phyloP scores from a whole-genome alignment of 2,329 filamentous ascomycete genomes.

The Gaeumannomyces sp. region DNA sequence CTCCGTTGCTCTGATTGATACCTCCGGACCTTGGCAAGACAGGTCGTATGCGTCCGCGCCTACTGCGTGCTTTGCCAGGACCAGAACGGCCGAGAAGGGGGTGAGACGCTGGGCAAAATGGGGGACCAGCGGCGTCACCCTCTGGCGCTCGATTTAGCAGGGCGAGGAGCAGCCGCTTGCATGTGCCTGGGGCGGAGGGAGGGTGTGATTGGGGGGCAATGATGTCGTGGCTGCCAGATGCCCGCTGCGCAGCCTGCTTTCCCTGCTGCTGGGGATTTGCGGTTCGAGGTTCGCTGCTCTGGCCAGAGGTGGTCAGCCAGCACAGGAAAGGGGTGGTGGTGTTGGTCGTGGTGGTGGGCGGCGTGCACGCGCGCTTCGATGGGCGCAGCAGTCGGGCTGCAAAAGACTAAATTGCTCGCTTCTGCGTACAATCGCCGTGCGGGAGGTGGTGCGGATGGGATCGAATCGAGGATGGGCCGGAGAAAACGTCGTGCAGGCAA shows the following conservation, averaged over 20 bases:
- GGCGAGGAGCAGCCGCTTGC: not conserved
- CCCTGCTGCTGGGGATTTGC: not conserved
- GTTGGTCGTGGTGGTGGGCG: not conserved
- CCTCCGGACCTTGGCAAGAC: not conserved
- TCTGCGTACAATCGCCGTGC: not conserved
- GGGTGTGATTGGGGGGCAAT: constrained; percentile 3
- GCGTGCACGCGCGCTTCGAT: not conserved
- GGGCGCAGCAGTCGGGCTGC: not conserved
- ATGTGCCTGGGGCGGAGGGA: not conserved
- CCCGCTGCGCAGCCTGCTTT: too few relatives aligned
- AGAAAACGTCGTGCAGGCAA: not conserved
- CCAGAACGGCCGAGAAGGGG: not conserved
- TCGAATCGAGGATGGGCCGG: not conserved
- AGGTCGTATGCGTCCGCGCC: not conserved
- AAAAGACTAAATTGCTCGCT: not conserved
- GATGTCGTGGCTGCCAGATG: constrained; percentile 1
- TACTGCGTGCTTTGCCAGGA: not conserved
- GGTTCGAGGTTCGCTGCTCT: not conserved
- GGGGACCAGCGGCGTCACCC: not conserved
- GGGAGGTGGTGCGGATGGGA: not conserved
- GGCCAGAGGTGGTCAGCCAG: not conserved
- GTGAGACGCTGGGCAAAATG: not conserved
- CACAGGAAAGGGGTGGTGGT: not conserved
- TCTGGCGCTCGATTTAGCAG: not conserved
- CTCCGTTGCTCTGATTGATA: not conserved